Evolutionary conservation across 768 basidiomycete species (phyloP), one percentile per base, ranked within the genome.

Genomic region (Kwoniella sp.): DNA sequence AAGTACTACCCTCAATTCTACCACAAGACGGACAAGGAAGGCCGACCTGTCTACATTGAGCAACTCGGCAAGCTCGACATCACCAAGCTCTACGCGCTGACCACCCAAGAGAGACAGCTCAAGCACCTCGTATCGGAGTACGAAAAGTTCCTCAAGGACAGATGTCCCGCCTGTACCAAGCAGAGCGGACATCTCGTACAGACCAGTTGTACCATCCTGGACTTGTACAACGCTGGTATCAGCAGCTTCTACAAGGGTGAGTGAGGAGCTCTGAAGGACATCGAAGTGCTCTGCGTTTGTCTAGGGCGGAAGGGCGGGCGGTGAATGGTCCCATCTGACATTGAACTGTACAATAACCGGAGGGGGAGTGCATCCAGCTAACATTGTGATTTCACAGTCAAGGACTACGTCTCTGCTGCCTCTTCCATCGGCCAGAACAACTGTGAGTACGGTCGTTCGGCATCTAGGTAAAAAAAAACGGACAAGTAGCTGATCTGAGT

Each of bases 161-260:
- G 95, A 45, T 85, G 93, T 50, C 91, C 93, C 48, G 89, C 91
- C 4, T 86, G 90, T 67, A 79, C 79, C 15, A 71, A 79, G 53
- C 85, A 85, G 1, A 82, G 84, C 38, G 93, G 93, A 0, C 90
- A 93, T 82, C 88, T 91, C 62, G 90, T 98, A 79, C 95, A 97
- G 83, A 98, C 95, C 12, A 90, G 87, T 58, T 98, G 95, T 87
- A 97, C 96, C 65, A 93, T 98, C 85, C 86, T 98, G 82, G 94
- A 98, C 81, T 87, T 99, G 70, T 79, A 87, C 25, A 81, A 80
- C 70, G 85, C 84, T 37, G 83, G 84, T 11, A 78, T 98, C 67
- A 81, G 85, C 67, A 87, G 87, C 78, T 98, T 97, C 79, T 93
- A 89, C 81, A 86, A 86, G 75, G 93, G 76, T 75, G 63, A 71